These are phyloP conservation scores for Eutypa lata DNA, from an alignment of 2,329 filamentous ascomycete genomes.

Conservation along the genomic window DNA sequence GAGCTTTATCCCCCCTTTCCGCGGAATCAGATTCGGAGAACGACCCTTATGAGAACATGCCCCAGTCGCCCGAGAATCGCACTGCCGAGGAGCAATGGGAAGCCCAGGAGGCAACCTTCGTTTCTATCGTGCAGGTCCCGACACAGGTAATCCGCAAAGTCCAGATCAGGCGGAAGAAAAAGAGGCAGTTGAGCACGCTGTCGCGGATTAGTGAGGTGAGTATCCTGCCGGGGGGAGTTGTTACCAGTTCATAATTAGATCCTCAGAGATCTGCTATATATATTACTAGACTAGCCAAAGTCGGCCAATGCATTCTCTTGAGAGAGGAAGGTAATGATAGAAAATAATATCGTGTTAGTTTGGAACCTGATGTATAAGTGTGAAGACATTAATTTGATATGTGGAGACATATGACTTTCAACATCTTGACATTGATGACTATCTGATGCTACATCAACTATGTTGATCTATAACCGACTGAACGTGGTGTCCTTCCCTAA, in stretches of 20 bases:
- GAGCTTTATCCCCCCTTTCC: no score
- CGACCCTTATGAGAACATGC: background rate
- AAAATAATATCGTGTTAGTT: no score
- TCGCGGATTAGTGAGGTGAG: background rate
- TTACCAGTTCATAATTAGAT: no score
- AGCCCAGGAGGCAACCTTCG: constrained; percentile 8
- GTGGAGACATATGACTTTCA: no score
- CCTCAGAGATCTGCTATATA: background rate
- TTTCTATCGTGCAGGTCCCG: constrained; percentile 11
- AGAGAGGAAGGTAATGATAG: background rate
- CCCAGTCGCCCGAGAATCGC: no score
- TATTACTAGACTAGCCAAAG: no score
- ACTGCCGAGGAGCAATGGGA: constrained; percentile 4
- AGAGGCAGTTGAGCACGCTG: background rate
- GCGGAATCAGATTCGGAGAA: background rate
- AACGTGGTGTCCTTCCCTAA: no score
- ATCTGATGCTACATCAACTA: no score
- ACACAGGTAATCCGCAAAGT: constrained; percentile 8
- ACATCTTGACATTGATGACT: no score
- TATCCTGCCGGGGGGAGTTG: background rate
- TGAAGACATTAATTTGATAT: no score
- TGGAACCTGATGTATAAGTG: no score
- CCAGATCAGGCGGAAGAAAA: background rate
- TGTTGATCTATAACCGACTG: no score
- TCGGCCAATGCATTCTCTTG: background rate